Base-by-base conservation (phyloP, 75 land plant genomes). In the Cryptomeria japonica region DNA sequence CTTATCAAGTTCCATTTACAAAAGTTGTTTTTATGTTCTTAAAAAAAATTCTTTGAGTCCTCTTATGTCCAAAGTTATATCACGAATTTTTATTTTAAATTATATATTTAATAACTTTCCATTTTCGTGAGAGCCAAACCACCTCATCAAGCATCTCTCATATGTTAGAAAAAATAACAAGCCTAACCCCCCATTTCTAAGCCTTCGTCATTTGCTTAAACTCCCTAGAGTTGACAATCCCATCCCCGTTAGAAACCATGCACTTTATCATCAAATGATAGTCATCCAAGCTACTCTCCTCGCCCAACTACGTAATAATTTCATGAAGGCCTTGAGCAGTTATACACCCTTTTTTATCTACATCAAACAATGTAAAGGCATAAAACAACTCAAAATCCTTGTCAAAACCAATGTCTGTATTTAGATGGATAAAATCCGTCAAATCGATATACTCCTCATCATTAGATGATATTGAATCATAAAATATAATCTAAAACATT, bases 391-490 rank as follows among this genome's bases (percentile, higher is more conserved):
- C 92, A 37, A 16, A 77, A 12, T 58, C 90, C 15, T 41, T 87
- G 55, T 84, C 88, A 44, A 58, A 34, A 84, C 84, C 89, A 19
- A n/a, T 79, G 3, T 46, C 86, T 9, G 80, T 46, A 4, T 72
- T 70, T 58, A 32, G 19, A 87, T 86, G 87, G 64, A 92, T 90
- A 88, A 95, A 95, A 88, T 95, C 96, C 58, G 90, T 86, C 88
- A 93, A 11, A 88, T 86, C 78, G 84, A 95, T 89, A 86, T 38
- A 90, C 10, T 95, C 95, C 83, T 95, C 95, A 31, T 90, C 88
- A 86, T 95, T 92, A 13, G 84, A 78, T n/a, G n/a, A n/a, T n/a
- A n/a, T n/a, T n/a, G n/a, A n/a, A n/a, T n/a, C n/a, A n/a, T n/a
- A n/a, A n/a, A n/a, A n/a, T n/a, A n/a, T n/a, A n/a, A n/a, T n/a